Percentiles rank a stretch among this genome's conserved stretches.
Evolutionary conservation across 371 early-diverging fungal genomes (phyloP).

Genomic region (Hamiltosporidium magnivora): DNA sequence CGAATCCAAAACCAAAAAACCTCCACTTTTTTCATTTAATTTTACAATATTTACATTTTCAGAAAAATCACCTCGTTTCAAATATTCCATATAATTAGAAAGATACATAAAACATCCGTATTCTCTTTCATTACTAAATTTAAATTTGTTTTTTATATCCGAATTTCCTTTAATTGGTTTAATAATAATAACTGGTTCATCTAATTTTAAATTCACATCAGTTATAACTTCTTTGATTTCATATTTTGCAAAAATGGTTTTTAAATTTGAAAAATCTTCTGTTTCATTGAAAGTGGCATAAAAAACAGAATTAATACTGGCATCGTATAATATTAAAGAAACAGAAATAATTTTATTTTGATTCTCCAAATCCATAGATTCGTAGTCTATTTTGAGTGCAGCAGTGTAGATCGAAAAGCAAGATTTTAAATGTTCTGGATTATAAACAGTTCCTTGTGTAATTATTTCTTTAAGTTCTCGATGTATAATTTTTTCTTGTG

Average conservation of each 20-base stretch:
- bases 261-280: conserved; percentile 66
- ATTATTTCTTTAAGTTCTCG: conserved; percentile 79
- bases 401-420: no score
- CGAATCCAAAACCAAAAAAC: conserved; percentile 72
- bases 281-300: conserved; percentile 70
- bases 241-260: conserved; percentile 64
- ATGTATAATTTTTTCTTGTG: conserved; percentile 64
- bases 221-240: conserved; percentile 50
- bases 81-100: conserved; percentile 34
- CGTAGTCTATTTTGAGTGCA: neutral
- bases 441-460: conserved; percentile 83
- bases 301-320: conserved; percentile 74
- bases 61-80: conserved; percentile 23
- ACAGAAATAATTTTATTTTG: conserved; percentile 62
- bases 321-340: conserved; percentile 80
- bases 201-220: conserved; percentile 1
- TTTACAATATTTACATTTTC: conserved; percentile 14
- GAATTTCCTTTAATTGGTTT: conserved; percentile 2
- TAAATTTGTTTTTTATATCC: neutral
- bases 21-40: conserved; percentile 39
- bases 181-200: conserved; percentile 52
- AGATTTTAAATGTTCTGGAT: conserved; percentile 63
- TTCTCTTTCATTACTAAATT: conserved; percentile 13
- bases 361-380: conserved; percentile 36
- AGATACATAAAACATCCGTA: conserved; percentile 32